Evolutionary conservation across 176 grass and related monocot species (phyloP).

Genomic region (Panicum miliaceum): DNA sequence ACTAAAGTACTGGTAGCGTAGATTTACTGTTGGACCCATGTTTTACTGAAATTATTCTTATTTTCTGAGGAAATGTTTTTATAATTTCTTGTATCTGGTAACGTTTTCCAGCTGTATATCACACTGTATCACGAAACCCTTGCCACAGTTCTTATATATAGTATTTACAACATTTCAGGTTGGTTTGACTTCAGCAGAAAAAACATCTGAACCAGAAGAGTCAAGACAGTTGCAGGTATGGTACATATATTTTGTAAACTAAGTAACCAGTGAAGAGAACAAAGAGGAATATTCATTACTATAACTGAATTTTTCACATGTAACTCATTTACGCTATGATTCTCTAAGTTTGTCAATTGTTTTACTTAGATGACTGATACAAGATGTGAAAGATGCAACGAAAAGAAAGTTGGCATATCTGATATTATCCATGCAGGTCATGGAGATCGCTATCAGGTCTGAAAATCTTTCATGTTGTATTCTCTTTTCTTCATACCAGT

Average conservation of each 20-base stretch:
- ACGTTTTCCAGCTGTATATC: neutral
- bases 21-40: neutral
- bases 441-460: constrained; percentile 94
- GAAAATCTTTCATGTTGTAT: constrained; percentile 6
- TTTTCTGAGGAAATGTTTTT: neutral
- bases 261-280: constrained; percentile 5
- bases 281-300: constrained; percentile 20
- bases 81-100: neutral
- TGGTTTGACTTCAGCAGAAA: constrained; percentile 79
- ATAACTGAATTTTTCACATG: constrained; percentile 9
- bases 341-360: constrained; percentile 34
- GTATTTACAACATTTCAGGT: constrained; percentile 56
- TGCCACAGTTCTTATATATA: neutral
- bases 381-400: constrained; percentile 72
- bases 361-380: constrained; percentile 87
- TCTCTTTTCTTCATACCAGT: neutral
- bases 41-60: neutral
- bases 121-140: neutral
- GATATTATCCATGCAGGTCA: constrained; percentile 85
- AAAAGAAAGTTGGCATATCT: constrained; percentile 85
- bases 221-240: constrained; percentile 75
- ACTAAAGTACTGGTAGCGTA: neutral
- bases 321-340: neutral
- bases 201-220: constrained; percentile 84
- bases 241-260: constrained; percentile 30